Conservation (phyloP, 176 grass and related monocot species). For the Bothriochloa decipiens region DNA sequence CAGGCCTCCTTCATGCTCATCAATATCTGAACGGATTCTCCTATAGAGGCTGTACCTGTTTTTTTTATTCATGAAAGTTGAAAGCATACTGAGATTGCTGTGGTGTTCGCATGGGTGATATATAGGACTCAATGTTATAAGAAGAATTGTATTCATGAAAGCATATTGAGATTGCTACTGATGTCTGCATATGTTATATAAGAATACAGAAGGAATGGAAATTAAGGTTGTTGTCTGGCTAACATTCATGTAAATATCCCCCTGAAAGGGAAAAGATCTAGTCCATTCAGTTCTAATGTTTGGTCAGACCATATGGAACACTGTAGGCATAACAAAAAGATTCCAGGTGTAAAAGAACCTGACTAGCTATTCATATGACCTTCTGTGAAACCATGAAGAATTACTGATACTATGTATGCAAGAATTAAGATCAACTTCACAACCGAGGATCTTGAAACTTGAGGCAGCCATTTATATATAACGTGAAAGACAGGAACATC, state of each 20-base stretch:
- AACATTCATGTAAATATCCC: background rate
- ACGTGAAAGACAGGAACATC: background rate
- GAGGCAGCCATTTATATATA: slow-evolving; percentile 1
- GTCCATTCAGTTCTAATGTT: background rate
- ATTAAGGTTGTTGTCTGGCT: background rate
- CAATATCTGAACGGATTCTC: slow-evolving; percentile 76
- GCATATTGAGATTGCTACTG: slow-evolving; percentile 20
- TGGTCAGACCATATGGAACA: background rate
- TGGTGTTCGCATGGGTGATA: background rate
- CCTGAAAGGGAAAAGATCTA: background rate
- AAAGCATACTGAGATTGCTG: slow-evolving; percentile 26
- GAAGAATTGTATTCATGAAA: background rate
- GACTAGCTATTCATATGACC: background rate
- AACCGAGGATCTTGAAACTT: background rate
- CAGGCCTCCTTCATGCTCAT: slow-evolving; percentile 82
- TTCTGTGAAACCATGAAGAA: slow-evolving; percentile 4
- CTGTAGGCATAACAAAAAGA: background rate
- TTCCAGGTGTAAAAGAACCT: background rate
- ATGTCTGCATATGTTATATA: background rate
- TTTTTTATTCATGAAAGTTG: slow-evolving; percentile 33
- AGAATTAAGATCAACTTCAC: slow-evolving; percentile 17
- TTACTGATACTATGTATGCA: background rate
- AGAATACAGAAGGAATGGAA: background rate
- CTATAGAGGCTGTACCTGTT: slow-evolving; percentile 82
- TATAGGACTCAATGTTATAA: background rate